Conservation (phyloP, 805 yeast genomes). For the Wickerhamiella sergipiensis region DNA sequence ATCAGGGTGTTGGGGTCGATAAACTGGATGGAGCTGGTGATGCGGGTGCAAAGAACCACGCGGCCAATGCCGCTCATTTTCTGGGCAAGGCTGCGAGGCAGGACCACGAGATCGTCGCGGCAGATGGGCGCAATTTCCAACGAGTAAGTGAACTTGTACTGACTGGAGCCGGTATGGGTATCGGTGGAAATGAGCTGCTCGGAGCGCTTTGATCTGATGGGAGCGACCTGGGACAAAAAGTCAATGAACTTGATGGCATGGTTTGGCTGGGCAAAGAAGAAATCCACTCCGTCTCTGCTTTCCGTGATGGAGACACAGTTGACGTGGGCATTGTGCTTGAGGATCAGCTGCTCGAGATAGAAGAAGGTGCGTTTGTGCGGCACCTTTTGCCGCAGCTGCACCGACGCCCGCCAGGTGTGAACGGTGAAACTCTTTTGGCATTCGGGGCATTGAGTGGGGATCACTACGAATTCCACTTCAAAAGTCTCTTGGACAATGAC, state of each 20-base stretch:
- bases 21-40: slow-evolving; percentile 68
- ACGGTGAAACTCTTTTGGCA: slow-evolving; percentile 91
- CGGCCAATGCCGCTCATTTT: slow-evolving; percentile 68
- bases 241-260: slow-evolving; percentile 91
- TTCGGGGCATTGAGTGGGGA: slow-evolving; percentile 94
- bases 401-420: slow-evolving; percentile 94
- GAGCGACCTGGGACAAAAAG: slow-evolving; percentile 69
- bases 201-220: slow-evolving; percentile 65
- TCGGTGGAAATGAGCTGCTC: slow-evolving; percentile 82
- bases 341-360: slow-evolving; percentile 80
- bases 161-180: slow-evolving; percentile 77
- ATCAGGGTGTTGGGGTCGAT: slow-evolving; percentile 69
- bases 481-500: slow-evolving; percentile 86
- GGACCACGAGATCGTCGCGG: slow-evolving; percentile 80
- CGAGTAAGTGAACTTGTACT: slow-evolving; percentile 77
- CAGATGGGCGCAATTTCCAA: slow-evolving; percentile 89
- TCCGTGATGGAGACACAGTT: slow-evolving; percentile 87
- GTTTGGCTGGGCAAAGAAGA: slow-evolving; percentile 71
- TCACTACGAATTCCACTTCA: slow-evolving; percentile 85
- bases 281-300: slow-evolving; percentile 81
- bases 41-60: slow-evolving; percentile 68
- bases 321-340: slow-evolving; percentile 81
- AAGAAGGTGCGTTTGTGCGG: slow-evolving; percentile 88
- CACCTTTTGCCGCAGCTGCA: slow-evolving; percentile 91
- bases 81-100: slow-evolving; percentile 71